Evolutionary conservation across 148 eudicot genomes (phyloP).

Genomic region (Salicornia ramosissima): DNA sequence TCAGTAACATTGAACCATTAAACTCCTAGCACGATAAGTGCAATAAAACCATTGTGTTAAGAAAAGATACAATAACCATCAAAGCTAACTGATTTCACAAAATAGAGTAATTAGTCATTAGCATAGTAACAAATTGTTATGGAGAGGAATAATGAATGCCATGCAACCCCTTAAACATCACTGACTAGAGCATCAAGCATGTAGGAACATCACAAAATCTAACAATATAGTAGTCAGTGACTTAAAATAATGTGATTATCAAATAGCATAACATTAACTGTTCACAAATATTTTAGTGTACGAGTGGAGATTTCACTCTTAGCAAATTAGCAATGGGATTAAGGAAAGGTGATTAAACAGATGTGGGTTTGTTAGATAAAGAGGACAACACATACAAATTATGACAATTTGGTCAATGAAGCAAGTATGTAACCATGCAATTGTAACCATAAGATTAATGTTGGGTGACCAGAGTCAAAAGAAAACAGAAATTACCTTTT

Average conservation of each 20-base stretch:
- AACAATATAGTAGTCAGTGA: background rate
- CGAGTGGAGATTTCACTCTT: too few relatives aligned
- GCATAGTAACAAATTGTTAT: background rate
- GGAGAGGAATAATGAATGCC: background rate
- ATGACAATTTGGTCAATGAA: background rate
- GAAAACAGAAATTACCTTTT: constrained; percentile 41
- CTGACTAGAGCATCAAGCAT: background rate
- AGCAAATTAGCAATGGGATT: too few relatives aligned
- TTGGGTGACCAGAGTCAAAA: constrained; percentile 1
- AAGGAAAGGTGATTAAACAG: background rate
- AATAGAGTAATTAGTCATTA: background rate
- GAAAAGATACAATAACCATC: background rate
- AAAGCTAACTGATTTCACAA: background rate
- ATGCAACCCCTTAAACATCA: background rate
- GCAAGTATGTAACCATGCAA: background rate
- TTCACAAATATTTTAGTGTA: too few relatives aligned
- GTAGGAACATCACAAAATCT: background rate
- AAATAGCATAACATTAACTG: too few relatives aligned
- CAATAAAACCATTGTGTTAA: background rate
- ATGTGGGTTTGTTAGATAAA: background rate
- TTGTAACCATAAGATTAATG: background rate
- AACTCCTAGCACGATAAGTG: too few relatives aligned
- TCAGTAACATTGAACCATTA: background rate
- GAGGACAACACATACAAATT: background rate
- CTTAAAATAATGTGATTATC: too few relatives aligned